Evolutionary conservation across 1,284 basidiomycete species (phyloP).

Genomic region (Cutaneotrichosporon sp.): DNA sequence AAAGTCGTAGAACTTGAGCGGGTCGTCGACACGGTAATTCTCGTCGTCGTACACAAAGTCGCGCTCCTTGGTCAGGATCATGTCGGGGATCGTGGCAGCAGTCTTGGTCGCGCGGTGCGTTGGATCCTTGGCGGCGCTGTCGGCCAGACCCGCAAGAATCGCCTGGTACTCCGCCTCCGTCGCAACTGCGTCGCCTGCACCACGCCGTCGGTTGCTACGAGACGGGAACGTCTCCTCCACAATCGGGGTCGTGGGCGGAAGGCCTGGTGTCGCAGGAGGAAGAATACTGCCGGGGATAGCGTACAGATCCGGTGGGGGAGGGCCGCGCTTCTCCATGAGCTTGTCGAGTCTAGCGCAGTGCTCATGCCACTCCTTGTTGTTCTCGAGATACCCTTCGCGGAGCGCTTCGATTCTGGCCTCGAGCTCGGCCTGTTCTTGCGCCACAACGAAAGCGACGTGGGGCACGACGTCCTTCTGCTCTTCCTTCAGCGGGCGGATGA

Average conservation of each 20-base stretch:
- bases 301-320: slow-evolving; percentile 35
- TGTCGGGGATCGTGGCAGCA: slow-evolving; percentile 86
- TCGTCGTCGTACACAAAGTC: slow-evolving; percentile 69
- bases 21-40: slow-evolving; percentile 73
- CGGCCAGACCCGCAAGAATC: slow-evolving; percentile 86
- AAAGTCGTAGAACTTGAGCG: slow-evolving; percentile 70
- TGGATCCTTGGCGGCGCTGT: slow-evolving; percentile 87
- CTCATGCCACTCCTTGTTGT: slow-evolving; percentile 65
- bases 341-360: slow-evolving; percentile 64
- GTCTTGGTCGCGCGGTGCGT: slow-evolving; percentile 79
- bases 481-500: slow-evolving; percentile 20
- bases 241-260: slow-evolving; percentile 26
- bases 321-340: slow-evolving; percentile 41
- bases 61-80: slow-evolving; percentile 68
- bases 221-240: slow-evolving; percentile 30
- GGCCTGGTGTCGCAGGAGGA: slow-evolving; percentile 30
- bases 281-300: slow-evolving; percentile 28
- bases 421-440: slow-evolving; percentile 50
- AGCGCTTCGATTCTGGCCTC: slow-evolving; percentile 58
- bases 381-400: slow-evolving; percentile 61
- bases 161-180: slow-evolving; percentile 97
- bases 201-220: slow-evolving; percentile 32
- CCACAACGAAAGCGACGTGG: slow-evolving; percentile 17
- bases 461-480: slow-evolving; percentile 6
- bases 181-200: slow-evolving; percentile 74